These are phyloP conservation scores for Xylaria cubensis DNA, from an alignment of 495 filamentous ascomycete species.

Conservation along the genomic window DNA sequence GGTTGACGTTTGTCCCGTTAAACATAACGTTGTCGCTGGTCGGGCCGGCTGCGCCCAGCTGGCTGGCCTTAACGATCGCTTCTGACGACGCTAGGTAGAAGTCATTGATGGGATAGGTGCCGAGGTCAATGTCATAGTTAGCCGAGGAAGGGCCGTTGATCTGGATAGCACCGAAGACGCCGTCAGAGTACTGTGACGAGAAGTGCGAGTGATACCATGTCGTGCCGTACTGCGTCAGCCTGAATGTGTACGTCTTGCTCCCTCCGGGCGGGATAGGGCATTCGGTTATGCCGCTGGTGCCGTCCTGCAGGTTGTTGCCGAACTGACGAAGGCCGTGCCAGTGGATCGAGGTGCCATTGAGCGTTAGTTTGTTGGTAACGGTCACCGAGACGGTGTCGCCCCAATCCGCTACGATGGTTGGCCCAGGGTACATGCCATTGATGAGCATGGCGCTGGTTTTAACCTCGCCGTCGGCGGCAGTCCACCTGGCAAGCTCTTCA, in stretches of 20 bases:
- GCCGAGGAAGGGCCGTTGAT: neutral
- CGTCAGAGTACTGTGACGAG: neutral
- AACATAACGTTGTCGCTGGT: neutral
- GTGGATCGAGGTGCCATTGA: constrained; percentile 44
- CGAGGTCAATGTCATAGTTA: neutral
- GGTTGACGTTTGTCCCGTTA: neutral
- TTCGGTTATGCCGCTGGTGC: constrained; percentile 46
- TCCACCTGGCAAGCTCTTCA: neutral
- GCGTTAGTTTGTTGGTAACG: constrained; percentile 53
- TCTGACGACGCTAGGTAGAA: neutral
- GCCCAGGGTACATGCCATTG: constrained; percentile 51
- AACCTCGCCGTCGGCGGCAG: neutral
- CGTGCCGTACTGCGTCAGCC: constrained; percentile 60
- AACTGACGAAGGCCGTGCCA: constrained; percentile 42
- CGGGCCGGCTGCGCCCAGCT: neutral
- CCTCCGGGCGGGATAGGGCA: constrained; percentile 52
- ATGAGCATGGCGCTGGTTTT: neutral
- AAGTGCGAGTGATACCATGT: constrained; percentile 40
- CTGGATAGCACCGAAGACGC: neutral
- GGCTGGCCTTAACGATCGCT: neutral
- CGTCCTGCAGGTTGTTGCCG: constrained; percentile 48
- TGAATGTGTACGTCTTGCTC: constrained; percentile 55
- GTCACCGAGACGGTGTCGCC: constrained; percentile 60
- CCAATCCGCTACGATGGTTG: constrained; percentile 64
- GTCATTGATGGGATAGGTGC: neutral